Conservation (phyloP, 352 stramenopile genomes). For the Globisporangium echinulatum region DNA sequence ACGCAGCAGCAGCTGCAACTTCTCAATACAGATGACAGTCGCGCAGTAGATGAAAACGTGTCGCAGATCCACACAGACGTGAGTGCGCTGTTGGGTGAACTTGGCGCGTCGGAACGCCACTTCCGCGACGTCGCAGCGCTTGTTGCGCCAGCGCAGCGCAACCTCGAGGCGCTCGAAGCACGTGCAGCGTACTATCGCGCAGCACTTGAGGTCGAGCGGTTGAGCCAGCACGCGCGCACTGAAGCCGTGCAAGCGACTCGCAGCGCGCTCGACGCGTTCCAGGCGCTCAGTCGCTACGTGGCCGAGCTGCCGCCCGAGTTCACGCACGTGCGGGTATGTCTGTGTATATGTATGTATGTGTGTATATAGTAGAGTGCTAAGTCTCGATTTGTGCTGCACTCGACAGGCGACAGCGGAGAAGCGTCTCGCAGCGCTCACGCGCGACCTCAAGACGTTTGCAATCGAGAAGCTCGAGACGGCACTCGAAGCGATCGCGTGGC, state of each 20-base stretch:
- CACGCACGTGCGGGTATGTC: constrained; percentile 35
- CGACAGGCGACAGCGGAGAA: constrained; percentile 32
- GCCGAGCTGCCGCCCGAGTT: constrained; percentile 35
- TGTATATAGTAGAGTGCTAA: not conserved
- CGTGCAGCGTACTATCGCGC: constrained; percentile 38
- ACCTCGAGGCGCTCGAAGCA: constrained; percentile 28
- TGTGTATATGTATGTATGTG: constrained; percentile 1
- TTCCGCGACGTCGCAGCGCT: constrained; percentile 40
- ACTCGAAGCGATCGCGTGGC: constrained; percentile 43
- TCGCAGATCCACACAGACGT: constrained; percentile 2
- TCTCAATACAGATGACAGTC: not conserved
- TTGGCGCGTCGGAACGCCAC: constrained; percentile 30
- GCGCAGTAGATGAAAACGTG: not conserved
- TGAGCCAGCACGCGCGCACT: constrained; percentile 33
- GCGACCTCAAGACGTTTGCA: constrained; percentile 41
- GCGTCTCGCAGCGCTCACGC: constrained; percentile 37
- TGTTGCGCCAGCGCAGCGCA: constrained; percentile 22
- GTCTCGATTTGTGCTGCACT: not conserved
- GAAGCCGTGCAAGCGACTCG: constrained; percentile 32
- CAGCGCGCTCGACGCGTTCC: constrained; percentile 39
- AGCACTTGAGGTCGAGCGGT: constrained; percentile 46
- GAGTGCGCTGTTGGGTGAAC: constrained; percentile 12
- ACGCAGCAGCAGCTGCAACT: constrained; percentile 1
- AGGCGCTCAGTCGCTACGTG: constrained; percentile 28
- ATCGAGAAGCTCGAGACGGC: constrained; percentile 45